Evolutionary conservation across 2,329 filamentous ascomycete genomes (phyloP).

Genomic region (Paecilomyces sp.): DNA sequence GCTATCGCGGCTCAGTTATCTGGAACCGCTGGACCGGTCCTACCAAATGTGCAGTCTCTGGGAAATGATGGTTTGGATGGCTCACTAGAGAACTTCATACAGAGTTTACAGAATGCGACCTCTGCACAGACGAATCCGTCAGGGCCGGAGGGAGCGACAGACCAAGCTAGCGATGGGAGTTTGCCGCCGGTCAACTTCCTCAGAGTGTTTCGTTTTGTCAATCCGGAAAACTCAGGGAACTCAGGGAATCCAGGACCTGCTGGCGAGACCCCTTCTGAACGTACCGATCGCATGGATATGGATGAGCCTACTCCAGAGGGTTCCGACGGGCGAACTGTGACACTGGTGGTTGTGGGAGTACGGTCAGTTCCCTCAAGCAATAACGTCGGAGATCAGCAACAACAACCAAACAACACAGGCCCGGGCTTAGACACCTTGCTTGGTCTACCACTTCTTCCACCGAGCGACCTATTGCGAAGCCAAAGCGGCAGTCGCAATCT

Average conservation of each 20-base stretch:
- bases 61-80: slow-evolving; percentile 53
- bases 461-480: slow-evolving; percentile 34
- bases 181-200: slow-evolving; percentile 59
- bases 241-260: slow-evolving; percentile 13
- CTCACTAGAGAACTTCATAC: slow-evolving; percentile 56
- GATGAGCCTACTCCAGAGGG: slow-evolving; percentile 36
- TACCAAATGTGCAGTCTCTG: slow-evolving; percentile 49
- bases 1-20: slow-evolving; percentile 59
- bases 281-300: slow-evolving; percentile 29
- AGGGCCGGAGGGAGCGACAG: slow-evolving; percentile 25
- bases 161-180: slow-evolving; percentile 32
- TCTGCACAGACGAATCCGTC: slow-evolving; percentile 44
- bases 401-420: slow-evolving; percentile 26
- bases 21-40: slow-evolving; percentile 49
- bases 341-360: slow-evolving; percentile 63
- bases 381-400: slow-evolving; percentile 26
- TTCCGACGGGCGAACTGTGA: slow-evolving; percentile 53
- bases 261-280: slow-evolving; percentile 14
- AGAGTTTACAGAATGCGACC: slow-evolving; percentile 56
- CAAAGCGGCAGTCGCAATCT: slow-evolving; percentile 42
- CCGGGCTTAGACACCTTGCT: slow-evolving; percentile 39
- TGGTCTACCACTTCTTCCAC: slow-evolving; percentile 37
- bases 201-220: slow-evolving; percentile 61
- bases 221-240: slow-evolving; percentile 34
- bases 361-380: slow-evolving; percentile 54